These are phyloP conservation scores for Blastomyces emzantsi DNA, from an alignment of 2,329 filamentous ascomycete genomes.

Conservation along the genomic window DNA sequence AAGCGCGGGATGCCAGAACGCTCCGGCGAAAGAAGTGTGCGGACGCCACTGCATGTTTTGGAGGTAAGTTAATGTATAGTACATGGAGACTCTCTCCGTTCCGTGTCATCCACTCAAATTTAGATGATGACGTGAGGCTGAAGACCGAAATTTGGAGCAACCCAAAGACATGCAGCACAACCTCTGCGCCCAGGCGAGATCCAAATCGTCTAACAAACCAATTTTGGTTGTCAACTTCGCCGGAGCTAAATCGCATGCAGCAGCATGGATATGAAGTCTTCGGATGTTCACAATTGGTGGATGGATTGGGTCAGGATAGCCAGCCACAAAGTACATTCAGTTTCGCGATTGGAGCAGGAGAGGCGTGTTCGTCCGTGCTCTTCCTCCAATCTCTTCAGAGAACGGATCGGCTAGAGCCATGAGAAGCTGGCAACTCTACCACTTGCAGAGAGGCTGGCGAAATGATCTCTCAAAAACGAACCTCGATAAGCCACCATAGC, in stretches of 20 bases:
- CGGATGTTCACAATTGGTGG: not conserved
- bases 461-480: not conserved
- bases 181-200: not conserved
- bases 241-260: not conserved
- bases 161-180: not conserved
- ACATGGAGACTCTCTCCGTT: not conserved
- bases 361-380: not conserved
- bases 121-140: not conserved
- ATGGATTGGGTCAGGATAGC: not conserved
- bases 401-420: not conserved
- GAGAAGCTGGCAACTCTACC: not conserved
- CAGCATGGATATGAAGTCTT: not conserved
- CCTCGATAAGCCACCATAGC: not conserved
- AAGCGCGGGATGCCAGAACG: not conserved
- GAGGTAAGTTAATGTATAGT: not conserved
- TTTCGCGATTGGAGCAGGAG: not conserved
- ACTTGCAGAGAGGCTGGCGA: not conserved
- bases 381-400: not conserved
- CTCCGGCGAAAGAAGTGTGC: not conserved
- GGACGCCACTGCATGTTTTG: not conserved
- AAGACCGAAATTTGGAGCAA: slow-evolving; percentile 1
- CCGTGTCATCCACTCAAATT: not conserved
- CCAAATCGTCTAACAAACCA: slow-evolving; percentile 3
- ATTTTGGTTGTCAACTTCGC: not conserved
- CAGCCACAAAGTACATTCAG: slow-evolving; percentile 2